Base-by-base conservation (phyloP, 257 asterid species). In the Nicotiana knightiana region DNA sequence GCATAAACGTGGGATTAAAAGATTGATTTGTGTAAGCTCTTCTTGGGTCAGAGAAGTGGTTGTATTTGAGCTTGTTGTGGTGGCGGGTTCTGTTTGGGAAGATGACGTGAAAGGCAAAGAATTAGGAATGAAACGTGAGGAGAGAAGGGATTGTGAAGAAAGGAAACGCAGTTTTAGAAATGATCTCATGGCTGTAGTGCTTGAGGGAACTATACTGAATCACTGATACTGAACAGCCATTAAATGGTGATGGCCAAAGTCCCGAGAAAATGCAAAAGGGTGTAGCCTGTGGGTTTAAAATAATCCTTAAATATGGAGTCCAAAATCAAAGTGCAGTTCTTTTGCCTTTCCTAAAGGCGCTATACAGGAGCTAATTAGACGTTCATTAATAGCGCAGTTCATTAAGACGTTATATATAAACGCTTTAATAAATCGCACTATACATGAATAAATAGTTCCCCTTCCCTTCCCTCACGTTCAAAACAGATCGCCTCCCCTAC, bases 1-100 rank as follows among this genome's bases (percentile, higher is more conserved):
- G 85, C 94, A 91, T 5, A 91, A 87, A 76, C 91, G 88, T 58
- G 91, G 91, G 79, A 88, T 77, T 67, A 91, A 79, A 82, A 84
- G 89, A 86, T 89, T 91, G 81, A 91, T 89, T 83, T 88, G 86
- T 57, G 76, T 86, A 59, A 89, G 32, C 83, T 89, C 90, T 48
- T 89, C 87, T 48, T 83, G 81, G 37, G 89, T 89, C 24, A 91
- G 82, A 71, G 54, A 15, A 32, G 82, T n/a, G 4, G 81, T 7
- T 61, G 32, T 24, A 6, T 17, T 55, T 33, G 81, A 32, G 32
- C 43, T 32, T 30, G 33, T 63, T 51, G 46, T 35, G 51, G 43
- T 53, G 51, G 0, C 24, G 0, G 15, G 30, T 83, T 35, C 61
- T 54, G 33, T 54, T 77, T 9, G 78, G 62, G 10, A 71, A 4